Percentiles rank a stretch among this genome's conserved stretches.
Evolutionary conservation across 305 asterid genomes (phyloP).

Genomic region (Withania somnifera): DNA sequence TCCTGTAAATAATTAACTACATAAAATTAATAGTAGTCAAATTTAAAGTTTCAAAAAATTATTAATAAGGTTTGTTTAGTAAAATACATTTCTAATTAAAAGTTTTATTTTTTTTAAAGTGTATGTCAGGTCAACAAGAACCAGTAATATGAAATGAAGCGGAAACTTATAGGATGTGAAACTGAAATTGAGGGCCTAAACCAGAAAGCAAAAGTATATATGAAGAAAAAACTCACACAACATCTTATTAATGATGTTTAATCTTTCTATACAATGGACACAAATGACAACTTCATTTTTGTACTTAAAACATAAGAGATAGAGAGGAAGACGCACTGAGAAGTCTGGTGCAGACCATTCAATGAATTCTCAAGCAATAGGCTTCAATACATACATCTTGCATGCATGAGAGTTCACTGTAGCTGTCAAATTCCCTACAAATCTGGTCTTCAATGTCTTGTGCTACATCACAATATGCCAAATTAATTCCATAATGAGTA

Average conservation of each 20-base stretch:
- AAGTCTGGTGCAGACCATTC: not conserved
- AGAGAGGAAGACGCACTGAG: not conserved
- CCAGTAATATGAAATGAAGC: too few species aligned
- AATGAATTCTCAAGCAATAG: conserved; percentile 15
- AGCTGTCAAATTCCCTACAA: conserved; percentile 42
- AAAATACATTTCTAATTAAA: too few species aligned
- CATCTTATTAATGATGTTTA: not conserved
- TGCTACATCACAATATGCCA: conserved; percentile 31
- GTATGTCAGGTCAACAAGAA: too few species aligned
- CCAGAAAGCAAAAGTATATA: not conserved
- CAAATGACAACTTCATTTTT: not conserved
- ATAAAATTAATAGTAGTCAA: too few species aligned
- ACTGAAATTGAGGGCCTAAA: not conserved
- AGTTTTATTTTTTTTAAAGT: too few species aligned
- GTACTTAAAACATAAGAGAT: not conserved
- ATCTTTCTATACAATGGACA: not conserved
- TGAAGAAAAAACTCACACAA: not conserved
- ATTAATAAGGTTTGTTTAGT: too few species aligned
- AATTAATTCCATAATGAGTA: not conserved
- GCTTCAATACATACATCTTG: conserved; percentile 60
- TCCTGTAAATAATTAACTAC: too few species aligned
- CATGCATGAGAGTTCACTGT: conserved; percentile 50
- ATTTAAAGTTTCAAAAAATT: too few species aligned
- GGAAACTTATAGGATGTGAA: not conserved
- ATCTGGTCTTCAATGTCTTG: conserved; percentile 35